These are phyloP conservation scores for Calocybe indica DNA, from an alignment of 768 basidiomycete species.

Conservation along the genomic window DNA sequence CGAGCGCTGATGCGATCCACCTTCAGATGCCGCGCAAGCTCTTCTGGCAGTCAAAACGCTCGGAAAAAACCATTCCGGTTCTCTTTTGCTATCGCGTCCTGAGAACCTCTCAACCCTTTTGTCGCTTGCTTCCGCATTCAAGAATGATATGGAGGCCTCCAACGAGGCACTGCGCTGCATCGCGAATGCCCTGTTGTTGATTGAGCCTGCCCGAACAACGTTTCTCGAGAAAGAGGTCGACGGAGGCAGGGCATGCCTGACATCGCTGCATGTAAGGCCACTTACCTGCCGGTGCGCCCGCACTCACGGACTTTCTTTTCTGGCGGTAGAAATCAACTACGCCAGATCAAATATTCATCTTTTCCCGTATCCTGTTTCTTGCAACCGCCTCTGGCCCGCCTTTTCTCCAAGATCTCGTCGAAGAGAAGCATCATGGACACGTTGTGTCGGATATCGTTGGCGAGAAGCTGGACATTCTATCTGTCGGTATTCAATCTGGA, in stretches of 20 bases:
- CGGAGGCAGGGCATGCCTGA: slow-evolving; percentile 47
- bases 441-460: slow-evolving; percentile 60
- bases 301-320: slow-evolving; percentile 8
- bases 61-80: slow-evolving; percentile 65
- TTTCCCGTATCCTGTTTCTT: slow-evolving; percentile 74
- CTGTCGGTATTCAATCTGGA: slow-evolving; percentile 40
- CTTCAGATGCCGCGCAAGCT: slow-evolving; percentile 62
- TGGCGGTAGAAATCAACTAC: slow-evolving; percentile 48
- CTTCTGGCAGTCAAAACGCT: slow-evolving; percentile 70
- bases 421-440: slow-evolving; percentile 50
- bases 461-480: slow-evolving; percentile 54
- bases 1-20: background rate
- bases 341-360: slow-evolving; percentile 65
- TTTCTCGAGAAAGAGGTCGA: slow-evolving; percentile 54
- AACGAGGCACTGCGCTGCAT: slow-evolving; percentile 71
- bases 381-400: slow-evolving; percentile 48
- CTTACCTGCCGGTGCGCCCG: slow-evolving; percentile 8
- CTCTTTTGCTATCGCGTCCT: slow-evolving; percentile 48
- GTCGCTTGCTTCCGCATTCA: slow-evolving; percentile 42
- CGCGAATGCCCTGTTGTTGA: slow-evolving; percentile 73
- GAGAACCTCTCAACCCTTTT: slow-evolving; percentile 56
- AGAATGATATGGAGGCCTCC: slow-evolving; percentile 51
- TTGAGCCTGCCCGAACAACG: slow-evolving; percentile 53
- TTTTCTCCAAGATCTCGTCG: slow-evolving; percentile 57
- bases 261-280: slow-evolving; percentile 54